phyloP scores from a whole-genome alignment of 768 basidiomycete genomes.

The Coprinopsis marcescibilis region DNA sequence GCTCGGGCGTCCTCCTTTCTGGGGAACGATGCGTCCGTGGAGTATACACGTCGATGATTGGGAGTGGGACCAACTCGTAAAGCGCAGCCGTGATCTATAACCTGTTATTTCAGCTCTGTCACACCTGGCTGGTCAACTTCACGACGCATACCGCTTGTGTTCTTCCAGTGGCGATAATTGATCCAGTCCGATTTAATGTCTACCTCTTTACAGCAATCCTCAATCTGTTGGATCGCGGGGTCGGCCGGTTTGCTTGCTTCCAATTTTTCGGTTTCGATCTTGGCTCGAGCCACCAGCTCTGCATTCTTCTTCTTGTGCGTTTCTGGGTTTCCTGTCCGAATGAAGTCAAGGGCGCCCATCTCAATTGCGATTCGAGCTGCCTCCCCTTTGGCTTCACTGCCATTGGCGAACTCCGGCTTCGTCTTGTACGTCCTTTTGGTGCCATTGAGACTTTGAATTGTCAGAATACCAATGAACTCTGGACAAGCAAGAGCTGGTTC shows the following conservation, averaged over 20 bases:
- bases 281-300: constrained; percentile 26
- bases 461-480: not conserved
- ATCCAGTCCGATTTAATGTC: constrained; percentile 51
- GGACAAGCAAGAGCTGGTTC: not conserved
- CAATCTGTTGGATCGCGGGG: constrained; percentile 36
- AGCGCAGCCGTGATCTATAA: constrained; percentile 47
- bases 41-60: constrained; percentile 45
- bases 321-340: constrained; percentile 38
- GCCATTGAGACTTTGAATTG: not conserved
- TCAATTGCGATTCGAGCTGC: constrained; percentile 51
- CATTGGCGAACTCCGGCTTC: constrained; percentile 34
- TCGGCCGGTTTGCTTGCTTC: constrained; percentile 12
- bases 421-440: constrained; percentile 20
- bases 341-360: constrained; percentile 58
- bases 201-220: constrained; percentile 46
- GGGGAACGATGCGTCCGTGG: constrained; percentile 39
- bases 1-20: constrained; percentile 39
- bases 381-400: constrained; percentile 48
- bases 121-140: not conserved
- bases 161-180: constrained; percentile 40
- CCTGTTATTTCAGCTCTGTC: not conserved
- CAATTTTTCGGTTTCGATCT: constrained; percentile 17
- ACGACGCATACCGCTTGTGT: constrained; percentile 33
- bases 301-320: constrained; percentile 26
- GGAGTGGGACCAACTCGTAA: constrained; percentile 48